Evolutionary conservation across 1,284 basidiomycete genomes (phyloP).

Genomic region (Trichosporon sp.): DNA sequence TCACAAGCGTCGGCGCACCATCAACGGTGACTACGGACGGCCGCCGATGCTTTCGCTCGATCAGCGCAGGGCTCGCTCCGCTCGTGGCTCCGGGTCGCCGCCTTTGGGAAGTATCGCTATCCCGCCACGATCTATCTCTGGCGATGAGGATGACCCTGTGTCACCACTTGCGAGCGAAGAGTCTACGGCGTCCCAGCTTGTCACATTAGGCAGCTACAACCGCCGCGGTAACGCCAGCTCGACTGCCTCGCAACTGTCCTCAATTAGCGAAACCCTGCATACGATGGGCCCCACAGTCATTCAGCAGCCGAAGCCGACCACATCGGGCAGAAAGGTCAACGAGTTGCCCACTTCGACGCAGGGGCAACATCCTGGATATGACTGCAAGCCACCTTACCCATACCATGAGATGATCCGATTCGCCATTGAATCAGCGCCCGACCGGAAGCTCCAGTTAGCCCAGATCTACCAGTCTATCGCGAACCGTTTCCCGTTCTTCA

Average conservation of each 20-base stretch:
- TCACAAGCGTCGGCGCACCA: conserved; percentile 40
- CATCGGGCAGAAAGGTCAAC: conserved; percentile 26
- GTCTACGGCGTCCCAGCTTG: conserved; percentile 19
- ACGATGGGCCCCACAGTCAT: not conserved
- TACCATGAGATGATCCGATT: conserved; percentile 48
- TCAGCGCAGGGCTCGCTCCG: conserved; percentile 9
- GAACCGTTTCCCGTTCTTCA: conserved; percentile 48
- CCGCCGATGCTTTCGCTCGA: conserved; percentile 1
- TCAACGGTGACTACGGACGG: conserved; percentile 20
- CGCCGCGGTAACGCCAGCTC: conserved; percentile 24
- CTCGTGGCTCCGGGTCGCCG: conserved; percentile 19
- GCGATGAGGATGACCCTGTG: conserved; percentile 24
- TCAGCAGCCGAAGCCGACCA: conserved; percentile 14
- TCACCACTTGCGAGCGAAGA: conserved; percentile 20
- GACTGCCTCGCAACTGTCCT: conserved; percentile 27
- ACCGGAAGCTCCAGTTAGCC: conserved; percentile 41
- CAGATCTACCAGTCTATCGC: conserved; percentile 46
- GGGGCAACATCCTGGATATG: conserved; percentile 37
- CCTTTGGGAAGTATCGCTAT: conserved; percentile 16
- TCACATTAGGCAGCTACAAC: conserved; percentile 6
- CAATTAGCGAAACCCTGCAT: conserved; percentile 19
- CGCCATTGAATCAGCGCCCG: conserved; percentile 45
- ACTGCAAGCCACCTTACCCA: conserved; percentile 47
- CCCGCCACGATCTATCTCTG: not conserved
- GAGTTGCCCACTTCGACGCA: conserved; percentile 36